A percentile compares a stretch with the other conserved stretches of the same genome.
These are phyloP conservation scores for Fusarium domesticum DNA, from an alignment of 2,329 filamentous ascomycete species.

Conservation along the genomic window DNA sequence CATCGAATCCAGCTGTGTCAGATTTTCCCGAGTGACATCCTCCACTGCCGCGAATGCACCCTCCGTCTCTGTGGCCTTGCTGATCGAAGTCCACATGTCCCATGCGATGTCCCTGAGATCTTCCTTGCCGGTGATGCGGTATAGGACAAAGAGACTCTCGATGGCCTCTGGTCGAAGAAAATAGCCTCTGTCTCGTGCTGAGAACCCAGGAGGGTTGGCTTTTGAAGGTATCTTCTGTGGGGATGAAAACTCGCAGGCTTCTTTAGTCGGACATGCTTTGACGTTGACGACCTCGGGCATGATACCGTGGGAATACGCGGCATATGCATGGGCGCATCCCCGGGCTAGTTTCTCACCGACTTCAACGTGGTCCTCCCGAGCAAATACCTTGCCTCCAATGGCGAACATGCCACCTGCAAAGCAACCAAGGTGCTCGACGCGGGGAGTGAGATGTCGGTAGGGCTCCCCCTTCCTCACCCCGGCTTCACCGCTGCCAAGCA, in stretches of 20 bases:
- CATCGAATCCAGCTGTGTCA: constrained; percentile 56
- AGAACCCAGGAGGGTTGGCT: constrained; percentile 15
- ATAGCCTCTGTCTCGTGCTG: constrained; percentile 16
- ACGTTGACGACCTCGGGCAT: constrained; percentile 59
- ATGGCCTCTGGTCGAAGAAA: constrained; percentile 56
- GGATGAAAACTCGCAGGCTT: constrained; percentile 24
- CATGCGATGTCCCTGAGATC: constrained; percentile 66
- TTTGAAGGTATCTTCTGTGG: constrained; percentile 1
- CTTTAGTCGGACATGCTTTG: constrained; percentile 36
- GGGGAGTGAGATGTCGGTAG: not conserved
- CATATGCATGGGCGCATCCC: constrained; percentile 63
- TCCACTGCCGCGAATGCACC: constrained; percentile 62
- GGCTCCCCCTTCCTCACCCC: not conserved
- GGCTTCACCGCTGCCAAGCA: constrained; percentile 48
- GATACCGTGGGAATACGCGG: constrained; percentile 54
- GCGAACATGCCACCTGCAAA: constrained; percentile 65
- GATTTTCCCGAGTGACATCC: constrained; percentile 56
- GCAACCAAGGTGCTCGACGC: constrained; percentile 57
- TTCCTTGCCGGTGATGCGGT: constrained; percentile 66
- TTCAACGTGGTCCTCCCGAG: constrained; percentile 48
- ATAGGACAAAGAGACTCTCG: constrained; percentile 77
- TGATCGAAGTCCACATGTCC: constrained; percentile 67
- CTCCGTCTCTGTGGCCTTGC: constrained; percentile 55
- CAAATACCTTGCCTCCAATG: constrained; percentile 57
- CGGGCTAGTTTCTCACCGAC: constrained; percentile 58